Percentiles rank a stretch among this genome's conserved stretches.
Evolutionary conservation across 148 eudicot species (phyloP).

Genomic region (Pouteria glomerata): DNA sequence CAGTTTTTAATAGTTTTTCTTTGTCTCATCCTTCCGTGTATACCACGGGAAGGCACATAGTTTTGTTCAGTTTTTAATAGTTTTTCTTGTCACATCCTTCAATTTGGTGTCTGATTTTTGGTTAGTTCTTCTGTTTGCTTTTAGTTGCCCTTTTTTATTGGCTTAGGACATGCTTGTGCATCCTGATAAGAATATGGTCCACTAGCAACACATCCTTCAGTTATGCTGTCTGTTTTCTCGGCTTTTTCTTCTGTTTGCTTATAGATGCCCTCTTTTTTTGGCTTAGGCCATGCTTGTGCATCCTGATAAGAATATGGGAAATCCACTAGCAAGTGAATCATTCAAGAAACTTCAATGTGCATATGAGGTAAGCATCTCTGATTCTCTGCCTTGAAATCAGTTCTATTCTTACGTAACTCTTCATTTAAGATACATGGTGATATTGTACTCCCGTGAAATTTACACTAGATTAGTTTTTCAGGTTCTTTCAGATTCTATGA

Average conservation of each 20-base stretch:
- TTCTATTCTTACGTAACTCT: background rate
- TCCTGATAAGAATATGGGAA: constrained; percentile 99
- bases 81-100: background rate
- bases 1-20: no score
- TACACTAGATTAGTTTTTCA: constrained; percentile 21
- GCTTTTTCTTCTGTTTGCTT: background rate
- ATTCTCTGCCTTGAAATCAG: constrained; percentile 6
- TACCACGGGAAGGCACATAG: no score
- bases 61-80: background rate
- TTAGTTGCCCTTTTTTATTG: constrained; percentile 8
- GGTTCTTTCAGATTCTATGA: constrained; percentile 91
- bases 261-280: constrained; percentile 9
- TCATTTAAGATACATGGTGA: background rate
- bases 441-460: constrained; percentile 6
- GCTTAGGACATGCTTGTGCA: constrained; percentile 98
- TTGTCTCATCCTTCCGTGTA: background rate
- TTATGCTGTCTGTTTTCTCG: background rate
- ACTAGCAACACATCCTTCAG: constrained; percentile 39
- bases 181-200: constrained; percentile 99
- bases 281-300: constrained; percentile 98
- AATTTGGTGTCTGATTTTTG: no score
- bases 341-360: constrained; percentile 99
- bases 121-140: background rate
- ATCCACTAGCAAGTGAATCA: constrained; percentile 92
- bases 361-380: constrained; percentile 90